Conservation (phyloP, 2,329 filamentous ascomycete species). For the Colletotrichum sp. region DNA sequence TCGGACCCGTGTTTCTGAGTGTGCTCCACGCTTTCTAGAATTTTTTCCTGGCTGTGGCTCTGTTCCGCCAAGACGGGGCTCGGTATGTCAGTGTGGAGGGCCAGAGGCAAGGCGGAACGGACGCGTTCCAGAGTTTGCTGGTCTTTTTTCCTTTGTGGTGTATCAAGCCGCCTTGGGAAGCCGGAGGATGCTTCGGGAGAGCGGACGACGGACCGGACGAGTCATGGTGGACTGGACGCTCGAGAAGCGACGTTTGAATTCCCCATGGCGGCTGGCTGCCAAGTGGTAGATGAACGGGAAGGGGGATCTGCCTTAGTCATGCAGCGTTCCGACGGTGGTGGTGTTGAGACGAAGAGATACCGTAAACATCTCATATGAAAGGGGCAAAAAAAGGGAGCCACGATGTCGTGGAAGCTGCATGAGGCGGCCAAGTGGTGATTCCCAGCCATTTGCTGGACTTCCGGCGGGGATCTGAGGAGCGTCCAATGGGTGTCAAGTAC, state of each 20-base stretch:
- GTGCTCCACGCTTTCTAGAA: background rate
- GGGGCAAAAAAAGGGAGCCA: background rate
- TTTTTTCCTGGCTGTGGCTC: background rate
- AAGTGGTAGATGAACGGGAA: background rate
- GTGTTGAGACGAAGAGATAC: background rate
- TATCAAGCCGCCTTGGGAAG: background rate
- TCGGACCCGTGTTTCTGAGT: background rate
- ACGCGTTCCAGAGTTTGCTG: background rate
- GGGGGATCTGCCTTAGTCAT: background rate
- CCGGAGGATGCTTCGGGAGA: constrained; percentile 1
- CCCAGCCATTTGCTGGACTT: background rate
- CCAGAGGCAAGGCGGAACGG: background rate
- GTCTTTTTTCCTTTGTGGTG: background rate
- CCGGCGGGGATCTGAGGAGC: background rate
- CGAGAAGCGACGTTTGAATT: background rate
- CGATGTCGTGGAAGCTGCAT: background rate
- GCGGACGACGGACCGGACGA: constrained; percentile 9
- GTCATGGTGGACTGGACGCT: background rate
- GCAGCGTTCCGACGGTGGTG: background rate
- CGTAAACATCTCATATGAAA: background rate
- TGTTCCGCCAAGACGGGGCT: background rate
- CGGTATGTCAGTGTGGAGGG: background rate
- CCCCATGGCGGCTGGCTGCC: background rate
- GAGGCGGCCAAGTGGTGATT: background rate
- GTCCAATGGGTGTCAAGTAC: background rate